Percentiles rank a stretch among this genome's conserved stretches.
Conservation (phyloP, 2,329 filamentous ascomycete genomes). For the Geoglossum cookeanum region DNA sequence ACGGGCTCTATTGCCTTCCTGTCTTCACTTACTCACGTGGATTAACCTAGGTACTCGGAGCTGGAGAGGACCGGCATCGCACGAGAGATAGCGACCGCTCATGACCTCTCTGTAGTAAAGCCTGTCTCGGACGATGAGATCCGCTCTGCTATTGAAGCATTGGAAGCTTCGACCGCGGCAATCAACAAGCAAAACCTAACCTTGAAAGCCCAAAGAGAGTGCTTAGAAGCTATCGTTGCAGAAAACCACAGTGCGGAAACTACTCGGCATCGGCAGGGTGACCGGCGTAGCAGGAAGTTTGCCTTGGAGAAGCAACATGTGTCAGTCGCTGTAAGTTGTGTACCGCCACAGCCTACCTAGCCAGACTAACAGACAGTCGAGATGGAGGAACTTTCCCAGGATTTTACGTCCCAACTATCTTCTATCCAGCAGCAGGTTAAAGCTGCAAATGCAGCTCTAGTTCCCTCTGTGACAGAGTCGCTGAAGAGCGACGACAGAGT, state of each 20-base stretch:
- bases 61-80: conserved; percentile 31
- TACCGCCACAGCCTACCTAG: not conserved
- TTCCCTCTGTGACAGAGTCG: not conserved
- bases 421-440: not conserved
- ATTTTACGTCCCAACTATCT: not conserved
- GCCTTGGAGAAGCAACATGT: conserved; percentile 3
- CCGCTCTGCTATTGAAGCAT: conserved; percentile 38
- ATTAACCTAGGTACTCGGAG: conserved; percentile 27
- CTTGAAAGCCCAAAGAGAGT: conserved; percentile 41
- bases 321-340: not conserved
- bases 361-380: not conserved
- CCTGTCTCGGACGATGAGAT: conserved; percentile 41
- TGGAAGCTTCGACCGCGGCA: conserved; percentile 43
- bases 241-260: not conserved
- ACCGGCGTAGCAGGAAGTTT: not conserved
- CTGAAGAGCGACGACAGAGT: conserved; percentile 1
- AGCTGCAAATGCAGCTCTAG: not conserved
- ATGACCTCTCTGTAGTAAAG: conserved; percentile 29
- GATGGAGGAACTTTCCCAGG: conserved; percentile 1
- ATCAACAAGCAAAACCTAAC: conserved; percentile 45
- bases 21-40: not conserved
- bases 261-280: not conserved
- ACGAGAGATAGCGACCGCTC: conserved; percentile 25
- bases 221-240: conserved; percentile 23
- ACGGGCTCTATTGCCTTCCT: not conserved